Conservation (phyloP, 2,329 filamentous ascomycete genomes). For the Graphilbum fragrans region DNA sequence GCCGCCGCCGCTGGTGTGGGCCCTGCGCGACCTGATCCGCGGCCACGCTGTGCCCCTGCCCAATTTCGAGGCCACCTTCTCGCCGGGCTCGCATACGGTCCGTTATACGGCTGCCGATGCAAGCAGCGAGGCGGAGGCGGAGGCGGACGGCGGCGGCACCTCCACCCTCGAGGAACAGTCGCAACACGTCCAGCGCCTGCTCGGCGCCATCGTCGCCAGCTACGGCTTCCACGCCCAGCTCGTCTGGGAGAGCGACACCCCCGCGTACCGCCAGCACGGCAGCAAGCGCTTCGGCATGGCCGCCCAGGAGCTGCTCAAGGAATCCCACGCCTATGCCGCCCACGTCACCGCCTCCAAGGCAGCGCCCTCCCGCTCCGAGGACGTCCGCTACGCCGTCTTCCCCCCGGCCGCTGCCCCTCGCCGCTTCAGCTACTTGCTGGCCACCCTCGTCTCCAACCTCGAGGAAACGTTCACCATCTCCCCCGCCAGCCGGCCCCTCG, state of each 20-base stretch:
- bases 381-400: constrained; percentile 5
- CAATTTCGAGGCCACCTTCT: constrained; percentile 50
- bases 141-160: background rate
- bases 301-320: constrained; percentile 57
- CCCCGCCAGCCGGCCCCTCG: constrained; percentile 56
- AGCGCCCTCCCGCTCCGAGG: constrained; percentile 3
- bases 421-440: constrained; percentile 64
- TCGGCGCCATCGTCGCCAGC: constrained; percentile 71
- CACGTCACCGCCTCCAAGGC: constrained; percentile 15
- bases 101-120: constrained; percentile 17
- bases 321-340: constrained; percentile 37
- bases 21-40: constrained; percentile 46
- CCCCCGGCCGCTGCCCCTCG: background rate
- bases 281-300: constrained; percentile 74
- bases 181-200: constrained; percentile 28
- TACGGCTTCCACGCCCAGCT: constrained; percentile 85
- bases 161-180: constrained; percentile 8
- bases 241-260: constrained; percentile 83
- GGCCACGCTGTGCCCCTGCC: constrained; percentile 45
- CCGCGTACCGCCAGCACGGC: constrained; percentile 66
- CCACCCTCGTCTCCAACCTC: constrained; percentile 66
- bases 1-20: constrained; percentile 35
- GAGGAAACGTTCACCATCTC: constrained; percentile 77
- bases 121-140: background rate
- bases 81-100: constrained; percentile 39